Evolutionary conservation across 192 early-diverging fungal genomes (phyloP).

Genomic region (Backusella macrospora): DNA sequence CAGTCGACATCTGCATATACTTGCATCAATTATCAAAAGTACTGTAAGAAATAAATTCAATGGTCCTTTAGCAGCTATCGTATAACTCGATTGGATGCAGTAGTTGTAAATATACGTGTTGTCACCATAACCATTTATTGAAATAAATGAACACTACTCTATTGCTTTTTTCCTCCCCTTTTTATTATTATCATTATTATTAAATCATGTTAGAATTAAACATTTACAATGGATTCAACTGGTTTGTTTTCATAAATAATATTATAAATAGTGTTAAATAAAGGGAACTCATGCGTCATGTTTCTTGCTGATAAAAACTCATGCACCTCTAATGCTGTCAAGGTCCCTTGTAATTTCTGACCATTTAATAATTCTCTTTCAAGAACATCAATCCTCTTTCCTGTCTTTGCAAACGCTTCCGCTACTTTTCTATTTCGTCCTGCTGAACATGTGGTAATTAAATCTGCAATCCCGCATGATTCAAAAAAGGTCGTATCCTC

Average conservation of each 20-base stretch:
- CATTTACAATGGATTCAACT: constrained; percentile 30
- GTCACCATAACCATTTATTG: too few species aligned
- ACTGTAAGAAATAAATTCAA: too few species aligned
- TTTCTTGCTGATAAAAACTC: constrained; percentile 67
- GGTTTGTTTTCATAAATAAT: constrained; percentile 76
- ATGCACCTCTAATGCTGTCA: constrained; percentile 87
- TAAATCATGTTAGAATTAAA: neutral
- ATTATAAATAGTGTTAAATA: constrained; percentile 87
- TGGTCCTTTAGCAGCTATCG: too few species aligned
- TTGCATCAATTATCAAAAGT: too few species aligned
- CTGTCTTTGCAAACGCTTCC: constrained; percentile 85
- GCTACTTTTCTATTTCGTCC: constrained; percentile 91
- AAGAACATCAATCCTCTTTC: constrained; percentile 89
- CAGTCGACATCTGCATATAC: too few species aligned
- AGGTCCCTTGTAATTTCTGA: constrained; percentile 95
- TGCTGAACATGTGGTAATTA: constrained; percentile 94
- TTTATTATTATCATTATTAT: neutral
- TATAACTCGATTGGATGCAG: too few species aligned
- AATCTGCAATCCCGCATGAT: constrained; percentile 94
- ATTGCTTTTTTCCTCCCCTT: neutral
- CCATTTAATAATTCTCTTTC: constrained; percentile 93
- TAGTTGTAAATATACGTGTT: too few species aligned
- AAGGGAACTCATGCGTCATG: constrained; percentile 55
- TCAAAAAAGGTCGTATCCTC: constrained; percentile 95
- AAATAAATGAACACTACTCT: too few species aligned